Conservation (phyloP, 164 flowering plant genomes). For the Stephania japonica region DNA sequence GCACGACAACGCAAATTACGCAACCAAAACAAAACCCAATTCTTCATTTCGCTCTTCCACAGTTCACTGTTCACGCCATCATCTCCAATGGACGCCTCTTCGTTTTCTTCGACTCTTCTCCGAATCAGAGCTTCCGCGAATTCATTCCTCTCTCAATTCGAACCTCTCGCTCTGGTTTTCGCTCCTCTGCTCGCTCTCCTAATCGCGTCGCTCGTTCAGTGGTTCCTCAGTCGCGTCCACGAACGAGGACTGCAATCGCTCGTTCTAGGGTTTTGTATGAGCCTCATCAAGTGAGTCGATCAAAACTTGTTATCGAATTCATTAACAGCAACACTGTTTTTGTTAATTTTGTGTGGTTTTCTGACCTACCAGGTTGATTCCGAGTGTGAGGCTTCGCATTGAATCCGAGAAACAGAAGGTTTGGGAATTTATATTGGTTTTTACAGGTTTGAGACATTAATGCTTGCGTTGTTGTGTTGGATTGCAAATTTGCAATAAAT, state of each 20-base stretch:
- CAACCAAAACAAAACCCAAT: too few relatives aligned
- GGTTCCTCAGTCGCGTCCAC: conserved; percentile 28
- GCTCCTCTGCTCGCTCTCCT: conserved; percentile 51
- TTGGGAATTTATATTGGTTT: not conserved
- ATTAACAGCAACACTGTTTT: not conserved
- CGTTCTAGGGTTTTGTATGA: conserved; percentile 38
- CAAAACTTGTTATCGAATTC: not conserved
- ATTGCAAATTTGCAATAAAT: not conserved
- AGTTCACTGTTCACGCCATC: too few relatives aligned
- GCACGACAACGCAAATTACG: too few relatives aligned
- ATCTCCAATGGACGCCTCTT: not conserved
- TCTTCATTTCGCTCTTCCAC: too few relatives aligned
- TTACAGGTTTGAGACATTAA: conserved; percentile 2
- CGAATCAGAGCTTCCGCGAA: conserved; percentile 51
- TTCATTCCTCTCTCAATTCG: conserved; percentile 53
- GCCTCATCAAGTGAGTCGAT: conserved; percentile 46
- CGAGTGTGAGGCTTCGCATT: conserved; percentile 60
- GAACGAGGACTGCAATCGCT: conserved; percentile 62
- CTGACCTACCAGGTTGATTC: conserved; percentile 46
- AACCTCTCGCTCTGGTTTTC: conserved; percentile 59
- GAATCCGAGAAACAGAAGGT: conserved; percentile 92
- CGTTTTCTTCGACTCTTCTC: not conserved
- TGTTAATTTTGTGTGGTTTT: not conserved
- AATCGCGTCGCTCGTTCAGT: conserved; percentile 46
- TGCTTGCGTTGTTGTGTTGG: not conserved